A percentile compares a stretch with the other conserved stretches of the same genome.
phyloP scores from a whole-genome alignment of 345 rosid species.

The Aethionema arabicum region DNA sequence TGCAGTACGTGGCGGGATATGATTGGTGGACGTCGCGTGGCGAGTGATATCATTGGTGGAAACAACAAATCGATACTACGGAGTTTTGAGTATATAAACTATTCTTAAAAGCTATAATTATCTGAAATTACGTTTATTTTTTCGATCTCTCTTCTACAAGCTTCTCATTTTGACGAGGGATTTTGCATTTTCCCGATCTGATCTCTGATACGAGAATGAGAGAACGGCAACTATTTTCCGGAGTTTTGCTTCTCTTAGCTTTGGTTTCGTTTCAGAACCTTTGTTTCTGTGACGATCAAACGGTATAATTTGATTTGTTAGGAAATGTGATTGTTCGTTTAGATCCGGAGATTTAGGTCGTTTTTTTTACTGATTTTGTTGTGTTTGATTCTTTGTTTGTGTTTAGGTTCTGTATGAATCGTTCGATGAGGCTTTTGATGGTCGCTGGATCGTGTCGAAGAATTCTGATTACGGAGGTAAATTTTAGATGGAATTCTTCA shows the following conservation, averaged over 20 bases:
- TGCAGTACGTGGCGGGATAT: slow-evolving; percentile 24
- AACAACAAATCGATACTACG: slow-evolving; percentile 32
- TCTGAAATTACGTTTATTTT: not conserved
- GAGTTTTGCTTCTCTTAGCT: slow-evolving; percentile 47
- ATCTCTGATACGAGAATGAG: slow-evolving; percentile 37
- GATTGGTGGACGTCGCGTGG: slow-evolving; percentile 33
- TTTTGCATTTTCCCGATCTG: slow-evolving; percentile 30
- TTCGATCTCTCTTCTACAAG: slow-evolving; percentile 7
- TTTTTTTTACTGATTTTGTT: slow-evolving; percentile 9
- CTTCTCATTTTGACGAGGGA: not conserved
- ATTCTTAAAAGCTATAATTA: not conserved
- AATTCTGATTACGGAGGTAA: slow-evolving; percentile 66
- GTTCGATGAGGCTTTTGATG: slow-evolving; percentile 69
- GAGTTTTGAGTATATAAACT: slow-evolving; percentile 31
- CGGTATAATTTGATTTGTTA: slow-evolving; percentile 39
- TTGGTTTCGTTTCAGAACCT: slow-evolving; percentile 49
- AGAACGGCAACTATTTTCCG: slow-evolving; percentile 44
- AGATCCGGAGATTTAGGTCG: slow-evolving; percentile 27
- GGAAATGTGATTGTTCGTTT: not conserved
- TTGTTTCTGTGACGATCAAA: slow-evolving; percentile 51
- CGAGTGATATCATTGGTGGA: slow-evolving; percentile 35
- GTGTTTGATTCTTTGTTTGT: slow-evolving; percentile 15
- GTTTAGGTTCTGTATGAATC: slow-evolving; percentile 68
- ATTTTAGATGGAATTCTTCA: not conserved
- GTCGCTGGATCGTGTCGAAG: slow-evolving; percentile 72